These are phyloP conservation scores for Corynespora cassiicola DNA, from an alignment of 2,329 filamentous ascomycete species.

Conservation along the genomic window DNA sequence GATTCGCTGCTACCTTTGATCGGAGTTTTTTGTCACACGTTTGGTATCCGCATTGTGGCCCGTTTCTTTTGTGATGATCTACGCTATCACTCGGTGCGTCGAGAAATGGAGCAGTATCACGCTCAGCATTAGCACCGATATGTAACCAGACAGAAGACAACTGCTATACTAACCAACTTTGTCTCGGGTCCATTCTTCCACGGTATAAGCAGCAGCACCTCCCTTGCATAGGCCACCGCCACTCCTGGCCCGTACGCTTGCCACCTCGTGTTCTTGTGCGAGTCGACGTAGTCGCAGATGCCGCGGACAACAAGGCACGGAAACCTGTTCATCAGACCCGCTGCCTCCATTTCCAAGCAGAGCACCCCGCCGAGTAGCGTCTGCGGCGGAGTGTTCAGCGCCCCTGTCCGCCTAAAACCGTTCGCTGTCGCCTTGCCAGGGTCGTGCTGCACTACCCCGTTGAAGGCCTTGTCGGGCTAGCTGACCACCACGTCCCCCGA, in stretches of 20 bases:
- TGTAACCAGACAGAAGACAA: too few species aligned
- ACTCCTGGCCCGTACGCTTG: slow-evolving; percentile 3
- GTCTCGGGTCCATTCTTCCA: too few species aligned
- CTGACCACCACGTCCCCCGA: slow-evolving; percentile 34
- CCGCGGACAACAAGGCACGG: slow-evolving; percentile 6
- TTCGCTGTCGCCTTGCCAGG: slow-evolving; percentile 17
- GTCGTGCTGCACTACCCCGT: slow-evolving; percentile 33
- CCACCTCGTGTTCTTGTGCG: slow-evolving; percentile 7
- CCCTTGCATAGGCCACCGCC: slow-evolving; percentile 4
- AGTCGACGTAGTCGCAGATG: slow-evolving; percentile 8
- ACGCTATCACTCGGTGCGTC: too few species aligned
- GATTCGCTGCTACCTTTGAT: too few species aligned
- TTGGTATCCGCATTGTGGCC: too few species aligned
- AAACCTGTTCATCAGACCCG: slow-evolving; percentile 5
- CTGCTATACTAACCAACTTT: too few species aligned
- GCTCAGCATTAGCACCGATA: too few species aligned
- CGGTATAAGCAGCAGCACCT: slow-evolving; percentile 1
- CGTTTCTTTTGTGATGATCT: too few species aligned
- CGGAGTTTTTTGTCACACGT: too few species aligned
- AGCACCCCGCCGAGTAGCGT: background rate
- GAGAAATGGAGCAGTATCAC: too few species aligned
- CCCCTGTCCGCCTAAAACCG: slow-evolving; percentile 13
- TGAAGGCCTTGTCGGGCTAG: slow-evolving; percentile 16
- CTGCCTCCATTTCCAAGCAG: slow-evolving; percentile 10
- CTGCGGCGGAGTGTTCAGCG: slow-evolving; percentile 1